Evolutionary conservation across 768 basidiomycete species (phyloP), one percentile per base, ranked within the genome.

Genomic region (Megacollybia marginata): DNA sequence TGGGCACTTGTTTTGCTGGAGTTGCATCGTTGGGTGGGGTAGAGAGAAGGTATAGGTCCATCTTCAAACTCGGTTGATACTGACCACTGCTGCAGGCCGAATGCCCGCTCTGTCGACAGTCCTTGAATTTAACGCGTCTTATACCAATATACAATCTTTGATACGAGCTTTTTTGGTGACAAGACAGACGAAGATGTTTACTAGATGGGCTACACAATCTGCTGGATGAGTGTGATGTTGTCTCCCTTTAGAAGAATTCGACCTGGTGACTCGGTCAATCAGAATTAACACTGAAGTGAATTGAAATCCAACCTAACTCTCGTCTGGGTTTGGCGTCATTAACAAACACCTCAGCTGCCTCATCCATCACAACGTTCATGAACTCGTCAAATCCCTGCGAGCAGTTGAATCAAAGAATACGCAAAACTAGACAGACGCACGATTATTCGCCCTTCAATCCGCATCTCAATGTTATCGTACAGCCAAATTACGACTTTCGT

Each of bases 201-300:
- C 3, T 18, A 18, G 38, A 40, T 40, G 8, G 2, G 18, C 67
- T 54, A 69, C 52, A 61, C 62, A 44, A 70, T 59, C 68, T 85
- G 88, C 63, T 95, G 92, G 63, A 97, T 95, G 48, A 94, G 80
- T n/a, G 95, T 97, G 62, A 98, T 97, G 64, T 94, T 96, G 64
- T 98, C 95, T 52, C 95, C 95, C 69, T 98, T 98, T 55, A 98
- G 75, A 57, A 98, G 74, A 65, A 97, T 91, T 51, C 95, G 90
- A 16, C 95, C 95, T 97, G 59, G 10, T 28, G 23, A n/a, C 23
- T 6, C 23, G 19, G 4, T 44, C 43, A 9, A 31, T 45, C 28
- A 47, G 34, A 15, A 31, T 46, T 0, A 48, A 16, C 50, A 40
- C 33, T 52, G 47, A 46, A 47, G 18, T n/a, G 38, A 43, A 38